phyloP scores from a whole-genome alignment of 1,139 yeast species.

The Hemisphaericaspora subhashii region DNA sequence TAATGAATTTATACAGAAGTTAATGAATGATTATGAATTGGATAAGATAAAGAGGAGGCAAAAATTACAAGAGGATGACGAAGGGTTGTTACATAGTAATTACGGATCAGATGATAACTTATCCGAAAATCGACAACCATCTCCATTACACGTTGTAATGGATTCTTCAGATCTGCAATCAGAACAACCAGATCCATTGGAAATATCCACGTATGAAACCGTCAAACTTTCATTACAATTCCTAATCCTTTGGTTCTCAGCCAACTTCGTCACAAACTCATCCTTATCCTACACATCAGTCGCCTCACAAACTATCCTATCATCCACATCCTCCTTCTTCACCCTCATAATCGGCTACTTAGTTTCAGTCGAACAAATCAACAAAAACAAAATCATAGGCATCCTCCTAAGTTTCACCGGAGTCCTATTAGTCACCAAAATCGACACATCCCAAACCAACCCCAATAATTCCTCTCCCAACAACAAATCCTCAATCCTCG shows the following conservation, averaged over 20 bases:
- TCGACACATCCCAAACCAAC: constrained; percentile 43
- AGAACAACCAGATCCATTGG: constrained; percentile 17
- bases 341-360: constrained; percentile 81
- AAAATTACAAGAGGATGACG: constrained; percentile 15
- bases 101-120: constrained; percentile 21
- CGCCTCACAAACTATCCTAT: constrained; percentile 87
- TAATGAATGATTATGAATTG: constrained; percentile 23
- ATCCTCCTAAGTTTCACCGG: constrained; percentile 74
- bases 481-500: constrained; percentile 31
- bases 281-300: constrained; percentile 86
- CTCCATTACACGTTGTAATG: constrained; percentile 7
- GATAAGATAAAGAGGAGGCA: neutral
- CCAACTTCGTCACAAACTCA: constrained; percentile 86
- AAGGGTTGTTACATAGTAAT: constrained; percentile 13
- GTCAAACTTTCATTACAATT: constrained; percentile 72
- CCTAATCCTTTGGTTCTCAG: constrained; percentile 83
- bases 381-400: constrained; percentile 63
- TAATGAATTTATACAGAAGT: constrained; percentile 21
- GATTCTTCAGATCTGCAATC: too few relatives aligned
- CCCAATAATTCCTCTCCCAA: constrained; percentile 26
- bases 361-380: constrained; percentile 69
- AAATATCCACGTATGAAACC: constrained; percentile 47
- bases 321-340: constrained; percentile 91
- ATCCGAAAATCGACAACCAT: neutral
- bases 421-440: constrained; percentile 71